Evolutionary conservation across 495 filamentous ascomycete species (phyloP), one percentile per base, ranked within the genome.

Genomic region (Sporormia fimetaria): DNA sequence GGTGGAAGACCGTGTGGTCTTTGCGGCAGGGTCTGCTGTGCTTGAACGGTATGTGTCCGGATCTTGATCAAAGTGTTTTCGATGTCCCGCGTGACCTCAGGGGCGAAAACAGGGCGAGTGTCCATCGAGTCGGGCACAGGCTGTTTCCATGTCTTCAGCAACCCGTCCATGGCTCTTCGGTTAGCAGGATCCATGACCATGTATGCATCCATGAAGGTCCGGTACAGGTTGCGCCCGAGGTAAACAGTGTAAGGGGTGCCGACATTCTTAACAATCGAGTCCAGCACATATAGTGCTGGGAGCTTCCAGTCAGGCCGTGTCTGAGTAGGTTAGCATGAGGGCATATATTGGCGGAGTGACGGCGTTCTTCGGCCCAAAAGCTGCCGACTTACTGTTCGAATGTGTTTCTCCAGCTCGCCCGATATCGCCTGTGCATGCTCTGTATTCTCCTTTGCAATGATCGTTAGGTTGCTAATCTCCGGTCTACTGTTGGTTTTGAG

Each of bases 131-230:
- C 90, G 0, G 87, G 84, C 3, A 94, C 84, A 12, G 92, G 84
- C 57, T 93, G 82, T 60, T 94, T 98, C 90, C 90, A 98, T 0
- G 90, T 98, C 64, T 84, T 87, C 35, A 96, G 71, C 82, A 98
- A 87, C 62, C 92, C 87, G 44, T 96, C 88, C 67, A 98, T 76
- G 63, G 90, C 88, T 40, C 77, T 72, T 51, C 90, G 72, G n/a
- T 83, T 83, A 27, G 67, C 65, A 35, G 67, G 67, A 53, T 94
- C 86, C 43, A 95, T 86, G 51, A 90, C 69, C 4, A 77, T 78
- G 58, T 95, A 98, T 37, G 92, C 84, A 49, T 85, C 80, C 87
- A 98, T 95, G 59, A 94, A 98, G 12, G 83, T 94, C 49, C 75
- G 72, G 59, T 84, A 96, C 42, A 98, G 74, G 59, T 88, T 87